Evolutionary conservation across 2,329 filamentous ascomycete genomes (phyloP), one percentile per base, ranked within the genome.

Genomic region (Sporothrix brunneoviolacea): DNA sequence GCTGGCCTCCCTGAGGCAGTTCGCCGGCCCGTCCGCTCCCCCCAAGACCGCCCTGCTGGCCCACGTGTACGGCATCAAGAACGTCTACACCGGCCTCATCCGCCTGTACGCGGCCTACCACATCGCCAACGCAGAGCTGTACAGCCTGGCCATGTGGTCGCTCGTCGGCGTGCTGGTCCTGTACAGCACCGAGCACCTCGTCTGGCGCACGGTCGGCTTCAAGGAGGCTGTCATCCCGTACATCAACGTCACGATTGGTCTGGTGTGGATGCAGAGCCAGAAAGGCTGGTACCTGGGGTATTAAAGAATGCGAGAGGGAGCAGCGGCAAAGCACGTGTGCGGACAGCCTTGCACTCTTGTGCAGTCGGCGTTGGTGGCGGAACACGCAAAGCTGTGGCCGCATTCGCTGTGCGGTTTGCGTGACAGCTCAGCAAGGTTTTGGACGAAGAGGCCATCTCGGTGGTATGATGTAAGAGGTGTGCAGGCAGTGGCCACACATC

Each of bases 61-160:
- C 6, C 65, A 61, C 48, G 54, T 64, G 4, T 68, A 68, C 53
- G 65, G 61, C 13, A 49, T 64, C 32, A 66, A 68, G 60, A 68
- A 68, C 48, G 33, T 65, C 37, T 68, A 67, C 56, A 63, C 65
- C 8, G 61, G 55, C 15, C 40, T 62, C 33, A 68, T 68, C 48
- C 60, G 66, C 13, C 33, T 61, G 9, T 65, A 64, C 42, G 64
- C 66, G 1, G 65, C 66, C 4, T 68, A 67, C 36, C 47, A 65
- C 48, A 60, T 68, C 53, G 41, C 57, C 28, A 65, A 64, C 52
- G 53, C 55, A 4, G 55, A 61, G 38, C 21, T 68, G 5, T 68
- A 69, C 54, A 55, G 62, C 30, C 59, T 69, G 22, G 62, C 62
- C 13, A 54, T 60, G 22, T 50, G 41, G 35, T 64, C 63, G 2